Percentiles rank a stretch among this genome's conserved stretches.
Conservation (phyloP, 306 rosid genomes). For the Purshia tridentata region DNA sequence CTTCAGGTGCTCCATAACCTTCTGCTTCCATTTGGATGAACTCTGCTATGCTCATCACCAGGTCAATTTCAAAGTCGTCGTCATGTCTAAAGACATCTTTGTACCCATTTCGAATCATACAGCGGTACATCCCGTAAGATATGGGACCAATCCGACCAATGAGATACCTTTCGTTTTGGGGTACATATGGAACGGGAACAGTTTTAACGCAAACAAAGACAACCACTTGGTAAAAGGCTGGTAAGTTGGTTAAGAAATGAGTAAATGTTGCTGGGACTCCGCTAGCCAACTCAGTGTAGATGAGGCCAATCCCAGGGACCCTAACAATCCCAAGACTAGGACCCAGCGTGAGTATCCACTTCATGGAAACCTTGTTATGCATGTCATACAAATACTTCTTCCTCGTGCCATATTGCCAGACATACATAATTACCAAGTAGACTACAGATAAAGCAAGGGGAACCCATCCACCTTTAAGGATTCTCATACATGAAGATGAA, state of each 20-base stretch:
- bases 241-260: constrained; percentile 87
- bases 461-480: constrained; percentile 84
- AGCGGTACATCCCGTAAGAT: constrained; percentile 70
- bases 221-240: constrained; percentile 87
- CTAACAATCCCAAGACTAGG: constrained; percentile 91
- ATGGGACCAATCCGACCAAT: constrained; percentile 89
- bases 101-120: constrained; percentile 88
- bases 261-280: constrained; percentile 85
- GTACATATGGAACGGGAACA: constrained; percentile 74
- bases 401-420: constrained; percentile 84
- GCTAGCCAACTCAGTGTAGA: constrained; percentile 83
- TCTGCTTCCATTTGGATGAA: constrained; percentile 92
- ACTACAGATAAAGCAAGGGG: constrained; percentile 56
- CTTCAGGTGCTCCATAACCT: constrained; percentile 58
- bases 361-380: constrained; percentile 89
- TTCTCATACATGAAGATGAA: constrained; percentile 61
- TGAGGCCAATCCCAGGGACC: constrained; percentile 91
- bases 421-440: constrained; percentile 66
- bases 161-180: constrained; percentile 78
- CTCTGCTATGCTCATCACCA: constrained; percentile 90
- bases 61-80: constrained; percentile 77
- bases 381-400: constrained; percentile 74
- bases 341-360: constrained; percentile 71
- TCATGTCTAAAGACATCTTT: constrained; percentile 58
- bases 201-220: constrained; percentile 86